Evolutionary conservation across 2,329 filamentous ascomycete genomes (phyloP).

Genomic region (Pezicula neosporulosa): DNA sequence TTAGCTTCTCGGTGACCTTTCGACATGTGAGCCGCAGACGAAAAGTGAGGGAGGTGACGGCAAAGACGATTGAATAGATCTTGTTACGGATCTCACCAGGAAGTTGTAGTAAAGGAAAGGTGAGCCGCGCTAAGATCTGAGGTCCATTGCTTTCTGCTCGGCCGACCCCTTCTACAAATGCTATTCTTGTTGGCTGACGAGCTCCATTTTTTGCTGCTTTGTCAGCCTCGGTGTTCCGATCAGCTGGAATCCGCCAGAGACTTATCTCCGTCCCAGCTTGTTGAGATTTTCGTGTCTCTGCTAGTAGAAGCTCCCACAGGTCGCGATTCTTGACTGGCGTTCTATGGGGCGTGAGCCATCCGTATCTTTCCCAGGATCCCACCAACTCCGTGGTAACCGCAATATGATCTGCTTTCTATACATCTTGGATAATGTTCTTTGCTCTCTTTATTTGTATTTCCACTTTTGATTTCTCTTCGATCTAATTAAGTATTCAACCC

Average conservation of each 20-base stretch:
- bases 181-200: no score
- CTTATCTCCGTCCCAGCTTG: conserved; percentile 31
- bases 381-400: no score
- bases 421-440: no score
- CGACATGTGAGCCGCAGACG: not conserved
- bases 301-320: conserved; percentile 46
- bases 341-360: conserved; percentile 37
- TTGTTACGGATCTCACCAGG: conserved; percentile 11
- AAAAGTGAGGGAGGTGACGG: conserved; percentile 12
- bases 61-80: conserved; percentile 12
- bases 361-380: conserved; percentile 38
- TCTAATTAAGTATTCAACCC: no score
- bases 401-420: no score
- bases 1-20: not conserved
- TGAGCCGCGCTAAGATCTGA: no score
- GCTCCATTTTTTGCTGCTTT: conserved; percentile 29
- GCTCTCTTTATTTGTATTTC: no score
- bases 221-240: conserved; percentile 40
- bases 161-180: no score
- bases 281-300: conserved; percentile 32
- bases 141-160: no score
- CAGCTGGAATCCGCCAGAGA: conserved; percentile 45
- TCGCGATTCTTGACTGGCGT: conserved; percentile 45
- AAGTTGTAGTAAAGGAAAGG: conserved; percentile 1
- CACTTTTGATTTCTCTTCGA: no score